These are phyloP conservation scores for Scheffersomyces spartinae DNA, from an alignment of 805 yeast genomes.

Conservation along the genomic window DNA sequence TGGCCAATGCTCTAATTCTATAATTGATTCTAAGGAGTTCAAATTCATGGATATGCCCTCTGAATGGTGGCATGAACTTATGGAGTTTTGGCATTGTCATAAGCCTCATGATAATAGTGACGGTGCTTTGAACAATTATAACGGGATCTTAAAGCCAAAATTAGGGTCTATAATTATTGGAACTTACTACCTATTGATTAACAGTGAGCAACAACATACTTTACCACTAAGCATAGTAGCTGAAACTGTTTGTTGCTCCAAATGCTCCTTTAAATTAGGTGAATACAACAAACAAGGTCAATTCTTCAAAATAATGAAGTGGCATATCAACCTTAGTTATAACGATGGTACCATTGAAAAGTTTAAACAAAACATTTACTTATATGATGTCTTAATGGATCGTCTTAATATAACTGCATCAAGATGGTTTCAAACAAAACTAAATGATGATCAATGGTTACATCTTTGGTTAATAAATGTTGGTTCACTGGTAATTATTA, in stretches of 20 bases:
- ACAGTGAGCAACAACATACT: too few relatives aligned
- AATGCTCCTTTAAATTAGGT: too few relatives aligned
- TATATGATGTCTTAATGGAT: too few relatives aligned
- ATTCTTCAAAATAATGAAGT: too few relatives aligned
- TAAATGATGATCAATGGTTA: conserved; percentile 6
- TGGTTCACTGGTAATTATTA: conserved; percentile 18
- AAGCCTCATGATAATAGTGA: conserved; percentile 38
- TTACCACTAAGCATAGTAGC: too few relatives aligned
- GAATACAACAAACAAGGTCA: too few relatives aligned
- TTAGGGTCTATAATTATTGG: conserved; percentile 39
- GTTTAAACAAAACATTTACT: too few relatives aligned
- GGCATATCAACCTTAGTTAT: too few relatives aligned
- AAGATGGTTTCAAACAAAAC: conserved; percentile 16
- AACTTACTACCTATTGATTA: conserved; percentile 38
- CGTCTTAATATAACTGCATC: conserved; percentile 27
- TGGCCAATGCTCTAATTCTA: conserved; percentile 11
- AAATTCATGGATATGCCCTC: conserved; percentile 66
- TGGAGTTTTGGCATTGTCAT: conserved; percentile 98
- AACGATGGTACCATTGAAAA: too few relatives aligned
- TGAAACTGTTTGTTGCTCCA: too few relatives aligned
- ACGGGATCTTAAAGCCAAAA: conserved; percentile 34
- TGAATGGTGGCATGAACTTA: conserved; percentile 86
- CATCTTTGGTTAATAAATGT: conserved; percentile 25
- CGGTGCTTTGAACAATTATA: conserved; percentile 13
- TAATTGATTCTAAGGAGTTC: conserved; percentile 20